These are phyloP conservation scores for Helenozyma baotianmanensis DNA, from an alignment of 805 yeast species.

Conservation along the genomic window DNA sequence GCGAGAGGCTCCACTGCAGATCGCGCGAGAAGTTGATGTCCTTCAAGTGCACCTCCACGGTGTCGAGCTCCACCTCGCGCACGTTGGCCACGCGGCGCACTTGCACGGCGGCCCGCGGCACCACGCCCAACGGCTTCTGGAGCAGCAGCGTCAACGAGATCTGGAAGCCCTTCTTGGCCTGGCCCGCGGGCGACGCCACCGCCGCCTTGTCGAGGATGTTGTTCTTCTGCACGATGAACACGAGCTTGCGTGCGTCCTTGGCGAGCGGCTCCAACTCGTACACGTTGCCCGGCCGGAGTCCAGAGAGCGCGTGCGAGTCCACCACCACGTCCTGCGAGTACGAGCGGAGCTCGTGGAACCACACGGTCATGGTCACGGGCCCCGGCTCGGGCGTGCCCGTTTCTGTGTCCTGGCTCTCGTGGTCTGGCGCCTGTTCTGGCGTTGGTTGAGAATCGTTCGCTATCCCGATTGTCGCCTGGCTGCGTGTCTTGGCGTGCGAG, in stretches of 20 bases:
- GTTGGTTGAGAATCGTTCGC: too few relatives aligned
- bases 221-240: conserved; percentile 9
- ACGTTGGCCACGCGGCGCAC: conserved; percentile 43
- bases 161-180: conserved; percentile 25
- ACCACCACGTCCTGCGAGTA: conserved; percentile 57
- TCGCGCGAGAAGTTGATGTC: conserved; percentile 83
- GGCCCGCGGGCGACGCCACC: conserved; percentile 1
- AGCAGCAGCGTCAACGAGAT: conserved; percentile 60
- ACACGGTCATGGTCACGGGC: conserved; percentile 37
- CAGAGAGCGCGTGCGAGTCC: conserved; percentile 56
- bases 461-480: too few relatives aligned
- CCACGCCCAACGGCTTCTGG: conserved; percentile 56
- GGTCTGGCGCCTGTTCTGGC: background rate
- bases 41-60: conserved; percentile 74
- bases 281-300: conserved; percentile 67
- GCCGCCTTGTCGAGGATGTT: conserved; percentile 9
- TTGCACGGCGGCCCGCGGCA: conserved; percentile 62
- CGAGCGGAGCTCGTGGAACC: conserved; percentile 67
- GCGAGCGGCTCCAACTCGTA: conserved; percentile 58
- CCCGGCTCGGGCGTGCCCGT: conserved; percentile 4
- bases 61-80: conserved; percentile 63
- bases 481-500: background rate
- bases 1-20: conserved; percentile 85
- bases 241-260: conserved; percentile 10
- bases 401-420: background rate